Evolutionary conservation across 2,329 filamentous ascomycete genomes (phyloP).

Genomic region (Apiospora marii): DNA sequence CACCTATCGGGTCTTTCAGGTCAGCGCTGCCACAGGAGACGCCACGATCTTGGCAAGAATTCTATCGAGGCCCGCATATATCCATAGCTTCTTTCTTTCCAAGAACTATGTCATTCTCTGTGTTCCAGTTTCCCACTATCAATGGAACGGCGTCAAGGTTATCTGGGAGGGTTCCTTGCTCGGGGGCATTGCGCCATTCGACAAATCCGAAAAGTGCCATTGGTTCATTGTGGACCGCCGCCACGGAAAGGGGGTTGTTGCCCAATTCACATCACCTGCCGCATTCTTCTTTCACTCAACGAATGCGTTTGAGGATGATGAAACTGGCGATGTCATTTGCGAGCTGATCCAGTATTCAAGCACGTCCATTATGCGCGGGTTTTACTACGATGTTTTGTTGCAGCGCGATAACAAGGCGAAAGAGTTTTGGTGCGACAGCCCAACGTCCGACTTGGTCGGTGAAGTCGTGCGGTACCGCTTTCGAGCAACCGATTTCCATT

Average conservation of each 20-base stretch:
- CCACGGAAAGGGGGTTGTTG: neutral
- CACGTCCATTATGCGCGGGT: neutral
- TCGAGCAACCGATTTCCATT: neutral
- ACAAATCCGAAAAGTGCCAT: neutral
- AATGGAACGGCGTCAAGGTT: neutral
- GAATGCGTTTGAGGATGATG: slow-evolving; percentile 13
- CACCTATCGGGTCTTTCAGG: slow-evolving; percentile 62
- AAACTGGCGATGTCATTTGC: slow-evolving; percentile 20
- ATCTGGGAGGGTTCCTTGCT: slow-evolving; percentile 8
- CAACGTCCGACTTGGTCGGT: neutral
- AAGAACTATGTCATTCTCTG: slow-evolving; percentile 19
- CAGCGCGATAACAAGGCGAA: slow-evolving; percentile 8
- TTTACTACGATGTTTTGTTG: slow-evolving; percentile 17
- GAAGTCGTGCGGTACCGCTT: slow-evolving; percentile 3
- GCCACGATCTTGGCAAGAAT: slow-evolving; percentile 63
- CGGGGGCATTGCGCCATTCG: slow-evolving; percentile 4
- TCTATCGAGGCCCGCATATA: slow-evolving; percentile 55
- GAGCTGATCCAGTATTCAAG: slow-evolving; percentile 6
- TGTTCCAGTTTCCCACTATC: slow-evolving; percentile 14
- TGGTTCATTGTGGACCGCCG: slow-evolving; percentile 19
- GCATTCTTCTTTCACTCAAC: slow-evolving; percentile 22
- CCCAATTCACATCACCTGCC: slow-evolving; percentile 15
- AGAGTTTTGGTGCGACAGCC: slow-evolving; percentile 3
- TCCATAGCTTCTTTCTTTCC: slow-evolving; percentile 37
- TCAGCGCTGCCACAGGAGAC: slow-evolving; percentile 57